These are phyloP conservation scores for Debaryomycetaceae sp. DNA, from an alignment of 1,139 yeast genomes.

Conservation along the genomic window DNA sequence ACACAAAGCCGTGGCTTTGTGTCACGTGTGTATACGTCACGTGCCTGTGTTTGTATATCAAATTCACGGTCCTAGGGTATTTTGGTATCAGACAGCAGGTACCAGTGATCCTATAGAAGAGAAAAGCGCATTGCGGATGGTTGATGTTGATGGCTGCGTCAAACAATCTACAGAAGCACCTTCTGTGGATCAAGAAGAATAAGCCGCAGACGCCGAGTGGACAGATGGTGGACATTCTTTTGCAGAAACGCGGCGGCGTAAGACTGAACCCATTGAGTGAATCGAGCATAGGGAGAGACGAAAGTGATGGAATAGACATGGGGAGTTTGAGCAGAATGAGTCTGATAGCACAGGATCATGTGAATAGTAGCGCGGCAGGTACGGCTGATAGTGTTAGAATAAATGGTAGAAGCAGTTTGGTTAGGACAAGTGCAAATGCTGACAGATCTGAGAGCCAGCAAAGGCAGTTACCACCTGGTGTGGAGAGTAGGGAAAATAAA, in stretches of 20 bases:
- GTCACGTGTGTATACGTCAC: neutral
- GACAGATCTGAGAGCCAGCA: neutral
- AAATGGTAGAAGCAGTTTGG: neutral
- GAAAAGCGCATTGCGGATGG: neutral
- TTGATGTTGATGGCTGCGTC: constrained; percentile 6
- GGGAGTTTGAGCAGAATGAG: neutral
- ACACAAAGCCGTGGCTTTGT: too few species aligned
- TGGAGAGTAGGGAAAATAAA: too few species aligned
- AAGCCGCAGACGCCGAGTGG: constrained; percentile 10
- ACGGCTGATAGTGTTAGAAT: neutral
- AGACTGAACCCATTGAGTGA: constrained; percentile 3
- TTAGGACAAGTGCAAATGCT: neutral
- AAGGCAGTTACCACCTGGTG: neutral
- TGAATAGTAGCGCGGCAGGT: neutral
- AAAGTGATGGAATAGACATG: neutral
- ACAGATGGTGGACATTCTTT: neutral
- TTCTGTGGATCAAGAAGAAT: constrained; percentile 11
- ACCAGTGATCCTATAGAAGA: too few species aligned
- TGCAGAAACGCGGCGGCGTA: neutral
- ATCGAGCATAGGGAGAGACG: neutral
- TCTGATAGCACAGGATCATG: neutral
- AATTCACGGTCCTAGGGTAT: too few species aligned
- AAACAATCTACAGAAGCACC: constrained; percentile 11
- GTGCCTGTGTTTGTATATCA: neutral
- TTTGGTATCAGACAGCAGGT: too few species aligned